Evolutionary conservation across 1,284 basidiomycete species (phyloP).

Genomic region (Heterobasidion irregulare): DNA sequence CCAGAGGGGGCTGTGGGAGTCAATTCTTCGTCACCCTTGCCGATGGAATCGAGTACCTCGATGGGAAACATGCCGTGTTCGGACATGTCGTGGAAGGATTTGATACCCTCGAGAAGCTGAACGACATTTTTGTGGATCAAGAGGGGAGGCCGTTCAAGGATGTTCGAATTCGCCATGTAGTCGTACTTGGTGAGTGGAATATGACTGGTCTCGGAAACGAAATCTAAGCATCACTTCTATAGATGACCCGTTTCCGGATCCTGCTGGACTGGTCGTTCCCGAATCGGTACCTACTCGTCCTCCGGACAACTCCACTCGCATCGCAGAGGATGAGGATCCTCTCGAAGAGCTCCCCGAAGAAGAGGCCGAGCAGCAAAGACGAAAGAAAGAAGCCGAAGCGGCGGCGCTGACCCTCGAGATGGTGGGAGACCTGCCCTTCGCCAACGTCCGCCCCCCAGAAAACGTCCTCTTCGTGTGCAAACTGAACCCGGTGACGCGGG

Average conservation of each 20-base stretch:
- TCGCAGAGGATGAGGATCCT: slow-evolving; percentile 88
- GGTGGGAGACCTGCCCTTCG: slow-evolving; percentile 98
- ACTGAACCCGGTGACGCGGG: slow-evolving; percentile 89
- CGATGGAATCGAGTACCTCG: slow-evolving; percentile 89
- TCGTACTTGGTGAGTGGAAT: slow-evolving; percentile 70
- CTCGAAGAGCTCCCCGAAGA: slow-evolving; percentile 72
- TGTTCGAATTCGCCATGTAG: slow-evolving; percentile 86
- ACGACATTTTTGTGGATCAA: slow-evolving; percentile 85
- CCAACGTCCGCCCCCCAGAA: slow-evolving; percentile 95
- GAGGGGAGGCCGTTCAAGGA: slow-evolving; percentile 90
- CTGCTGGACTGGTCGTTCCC: slow-evolving; percentile 63
- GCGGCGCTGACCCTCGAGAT: slow-evolving; percentile 97
- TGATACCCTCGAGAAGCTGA: slow-evolving; percentile 89
- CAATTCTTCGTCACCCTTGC: slow-evolving; percentile 96
- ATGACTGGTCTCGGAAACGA: neutral
- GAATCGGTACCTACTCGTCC: slow-evolving; percentile 73
- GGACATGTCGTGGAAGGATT: slow-evolving; percentile 93
- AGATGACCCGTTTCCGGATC: slow-evolving; percentile 96
- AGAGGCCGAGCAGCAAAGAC: slow-evolving; percentile 70
- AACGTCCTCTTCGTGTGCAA: slow-evolving; percentile 99
- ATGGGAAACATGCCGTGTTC: slow-evolving; percentile 94
- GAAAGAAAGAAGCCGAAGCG: slow-evolving; percentile 82
- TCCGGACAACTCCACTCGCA: slow-evolving; percentile 79
- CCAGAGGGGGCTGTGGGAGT: slow-evolving; percentile 80
- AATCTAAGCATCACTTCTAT: neutral